Base-by-base conservation (phyloP, 805 yeast genomes). In the Kodamaea sagamina region DNA sequence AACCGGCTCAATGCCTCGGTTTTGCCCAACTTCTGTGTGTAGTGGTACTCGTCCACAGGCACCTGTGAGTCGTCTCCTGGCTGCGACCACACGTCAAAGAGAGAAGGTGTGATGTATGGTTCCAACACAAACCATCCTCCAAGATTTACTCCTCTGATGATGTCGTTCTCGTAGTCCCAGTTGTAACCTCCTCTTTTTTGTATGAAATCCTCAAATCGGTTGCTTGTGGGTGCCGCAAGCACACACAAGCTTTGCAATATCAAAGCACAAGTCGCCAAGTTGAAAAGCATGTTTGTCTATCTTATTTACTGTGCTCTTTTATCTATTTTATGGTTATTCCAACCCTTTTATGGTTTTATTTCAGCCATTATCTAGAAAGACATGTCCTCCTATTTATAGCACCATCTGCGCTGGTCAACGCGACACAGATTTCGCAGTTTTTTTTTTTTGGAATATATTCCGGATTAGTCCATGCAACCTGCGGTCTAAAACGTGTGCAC, bases 51-150 rank as follows among this genome's bases (percentile, higher is more conserved):
- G 63, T 89, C 97, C 21, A 84, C 83, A 2, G 96, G 96, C 16
- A 77, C 69, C 27, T 72, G 61, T 2, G 57, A 46, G 38, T 59
- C 56, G 40, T 58, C 63, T 39, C 47, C 47, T 4, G 52, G 51
- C 40, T 64, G 63, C 16, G 77, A 71, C 39, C 47, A 46, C 36
- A 74, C 75, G 43, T 71, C 66, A 57, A 89, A 88, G 36, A 85
- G 62, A 1, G 89, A 78, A 4, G 96, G 96, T 1, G 89, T 85
- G 58, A 89, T 89, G 63, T 75, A 88, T 2, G 96, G 89, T 65
- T 89, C 97, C 32, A 89, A 66, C 1, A 89, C 89, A 39, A 89
- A 74, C 96, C 96, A 89, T 36, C 96, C 95, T 49, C 97, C 97
- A 24, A 89, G 65, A 57, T 85, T 84, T 39, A 89, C 89, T 54